phyloP scores from a whole-genome alignment of 805 yeast species.

The Starmerella ratchasimensis region DNA sequence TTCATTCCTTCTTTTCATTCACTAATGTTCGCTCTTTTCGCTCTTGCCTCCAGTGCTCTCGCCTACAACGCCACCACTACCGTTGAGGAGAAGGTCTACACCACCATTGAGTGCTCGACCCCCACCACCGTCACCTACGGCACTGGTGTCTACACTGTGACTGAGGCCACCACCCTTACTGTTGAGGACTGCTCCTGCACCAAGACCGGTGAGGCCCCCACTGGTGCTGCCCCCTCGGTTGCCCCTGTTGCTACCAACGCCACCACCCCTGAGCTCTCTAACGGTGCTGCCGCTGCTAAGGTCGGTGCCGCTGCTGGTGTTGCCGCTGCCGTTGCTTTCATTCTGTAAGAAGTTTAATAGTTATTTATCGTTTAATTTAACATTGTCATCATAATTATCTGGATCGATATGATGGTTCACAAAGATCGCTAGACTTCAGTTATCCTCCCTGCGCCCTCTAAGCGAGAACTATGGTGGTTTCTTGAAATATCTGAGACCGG shows the following conservation, averaged over 20 bases:
- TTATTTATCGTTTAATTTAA: neutral
- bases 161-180: slow-evolving; percentile 42
- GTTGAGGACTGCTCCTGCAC: slow-evolving; percentile 55
- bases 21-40: slow-evolving; percentile 21
- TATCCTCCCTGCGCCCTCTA: neutral
- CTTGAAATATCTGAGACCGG: too few species aligned
- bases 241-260: slow-evolving; percentile 24
- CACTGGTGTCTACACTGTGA: slow-evolving; percentile 30
- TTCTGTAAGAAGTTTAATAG: slow-evolving; percentile 1
- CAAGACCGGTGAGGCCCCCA: slow-evolving; percentile 53
- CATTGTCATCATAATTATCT: neutral
- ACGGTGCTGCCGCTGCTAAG: slow-evolving; percentile 18
- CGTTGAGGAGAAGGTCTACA: slow-evolving; percentile 17
- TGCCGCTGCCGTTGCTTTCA: slow-evolving; percentile 18
- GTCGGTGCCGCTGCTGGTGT: slow-evolving; percentile 20
- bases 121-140: slow-evolving; percentile 21
- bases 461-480: neutral
- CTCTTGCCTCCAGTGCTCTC: slow-evolving; percentile 50
- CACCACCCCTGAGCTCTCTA: slow-evolving; percentile 16
- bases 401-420: neutral
- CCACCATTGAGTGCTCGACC: slow-evolving; percentile 22
- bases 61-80: slow-evolving; percentile 19
- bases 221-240: slow-evolving; percentile 25
- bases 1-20: slow-evolving; percentile 1
- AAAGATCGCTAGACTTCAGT: neutral